Percentiles rank a stretch among this genome's conserved stretches.
These are phyloP conservation scores for Rutstroemia sp. DNA, from an alignment of 2,329 filamentous ascomycete species.

Conservation along the genomic window DNA sequence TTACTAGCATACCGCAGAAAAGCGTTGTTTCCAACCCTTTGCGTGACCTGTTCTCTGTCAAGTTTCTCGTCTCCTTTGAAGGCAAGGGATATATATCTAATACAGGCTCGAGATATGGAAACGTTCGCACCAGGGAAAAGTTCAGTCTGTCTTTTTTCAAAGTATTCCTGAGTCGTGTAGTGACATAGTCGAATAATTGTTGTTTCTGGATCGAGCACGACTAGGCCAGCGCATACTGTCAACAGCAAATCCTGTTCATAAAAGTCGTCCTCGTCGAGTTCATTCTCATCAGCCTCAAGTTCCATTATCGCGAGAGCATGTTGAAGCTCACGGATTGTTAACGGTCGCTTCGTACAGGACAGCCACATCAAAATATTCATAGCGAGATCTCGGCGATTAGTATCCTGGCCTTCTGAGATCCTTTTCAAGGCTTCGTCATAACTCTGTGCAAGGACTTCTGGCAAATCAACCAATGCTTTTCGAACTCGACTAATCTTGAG, in stretches of 20 bases:
- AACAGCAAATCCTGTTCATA: slow-evolving; percentile 10
- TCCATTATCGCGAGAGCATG: slow-evolving; percentile 36
- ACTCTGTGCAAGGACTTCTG: slow-evolving; percentile 4
- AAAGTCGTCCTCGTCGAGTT: slow-evolving; percentile 20
- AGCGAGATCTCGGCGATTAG: slow-evolving; percentile 3
- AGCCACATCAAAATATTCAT: slow-evolving; percentile 31
- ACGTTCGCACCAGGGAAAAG: slow-evolving; percentile 10
- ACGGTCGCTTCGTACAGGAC: slow-evolving; percentile 29
- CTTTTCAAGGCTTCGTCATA: slow-evolving; percentile 38
- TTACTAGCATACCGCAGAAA: slow-evolving; percentile 28
- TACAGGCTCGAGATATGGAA: slow-evolving; percentile 14
- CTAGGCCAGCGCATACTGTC: slow-evolving; percentile 21
- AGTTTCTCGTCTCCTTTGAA: slow-evolving; percentile 17
- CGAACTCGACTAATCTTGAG: slow-evolving; percentile 24
- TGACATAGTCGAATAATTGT: slow-evolving; percentile 23
- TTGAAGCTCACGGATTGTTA: slow-evolving; percentile 32
- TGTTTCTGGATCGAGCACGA: slow-evolving; percentile 22
- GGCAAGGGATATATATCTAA: slow-evolving; percentile 23
- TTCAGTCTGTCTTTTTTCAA: slow-evolving; percentile 9
- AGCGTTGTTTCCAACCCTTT: slow-evolving; percentile 16
- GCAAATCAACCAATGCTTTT: slow-evolving; percentile 25
- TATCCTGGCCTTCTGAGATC: slow-evolving; percentile 14
- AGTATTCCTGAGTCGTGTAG: slow-evolving; percentile 25
- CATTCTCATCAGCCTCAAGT: slow-evolving; percentile 25
- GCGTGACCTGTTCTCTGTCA: neutral